Evolutionary conservation across 163 green algal genomes (phyloP).

Genomic region (Trebouxia gelatinosa): DNA sequence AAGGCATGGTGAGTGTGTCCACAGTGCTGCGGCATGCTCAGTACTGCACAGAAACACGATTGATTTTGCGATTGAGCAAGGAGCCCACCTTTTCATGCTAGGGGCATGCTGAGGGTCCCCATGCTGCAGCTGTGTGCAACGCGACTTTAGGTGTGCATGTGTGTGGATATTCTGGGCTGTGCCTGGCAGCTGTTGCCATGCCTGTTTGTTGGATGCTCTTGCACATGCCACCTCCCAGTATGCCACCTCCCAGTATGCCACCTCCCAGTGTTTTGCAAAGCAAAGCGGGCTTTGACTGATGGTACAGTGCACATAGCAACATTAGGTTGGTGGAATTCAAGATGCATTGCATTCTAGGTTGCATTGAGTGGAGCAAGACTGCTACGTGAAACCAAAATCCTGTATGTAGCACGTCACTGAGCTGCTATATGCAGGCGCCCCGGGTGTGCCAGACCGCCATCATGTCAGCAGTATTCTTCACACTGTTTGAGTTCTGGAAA

Average conservation of each 20-base stretch:
- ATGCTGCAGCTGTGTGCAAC: no score
- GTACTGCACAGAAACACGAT: not conserved
- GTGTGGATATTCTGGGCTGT: no score
- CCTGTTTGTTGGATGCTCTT: no score
- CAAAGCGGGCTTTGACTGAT: no score
- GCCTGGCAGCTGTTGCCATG: no score
- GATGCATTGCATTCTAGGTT: not conserved
- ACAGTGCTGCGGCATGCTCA: not conserved
- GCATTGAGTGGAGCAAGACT: not conserved
- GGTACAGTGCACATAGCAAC: no score
- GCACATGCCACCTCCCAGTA: no score
- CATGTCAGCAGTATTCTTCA: constrained; percentile 76
- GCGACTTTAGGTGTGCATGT: no score
- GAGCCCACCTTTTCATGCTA: not conserved
- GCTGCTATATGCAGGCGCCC: constrained; percentile 43
- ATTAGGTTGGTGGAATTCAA: not conserved
- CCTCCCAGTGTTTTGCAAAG: no score
- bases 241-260: no score
- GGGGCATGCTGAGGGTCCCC: not conserved
- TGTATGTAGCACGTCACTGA: not conserved
- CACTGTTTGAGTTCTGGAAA: constrained; percentile 76
- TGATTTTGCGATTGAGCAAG: not conserved
- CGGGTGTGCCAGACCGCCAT: constrained; percentile 66
- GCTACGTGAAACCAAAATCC: not conserved
- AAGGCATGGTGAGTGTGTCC: not conserved